A percentile compares a stretch with the other conserved stretches of the same genome.
Evolutionary conservation across 768 basidiomycete genomes (phyloP).

Genomic region (Lentinula edodes): DNA sequence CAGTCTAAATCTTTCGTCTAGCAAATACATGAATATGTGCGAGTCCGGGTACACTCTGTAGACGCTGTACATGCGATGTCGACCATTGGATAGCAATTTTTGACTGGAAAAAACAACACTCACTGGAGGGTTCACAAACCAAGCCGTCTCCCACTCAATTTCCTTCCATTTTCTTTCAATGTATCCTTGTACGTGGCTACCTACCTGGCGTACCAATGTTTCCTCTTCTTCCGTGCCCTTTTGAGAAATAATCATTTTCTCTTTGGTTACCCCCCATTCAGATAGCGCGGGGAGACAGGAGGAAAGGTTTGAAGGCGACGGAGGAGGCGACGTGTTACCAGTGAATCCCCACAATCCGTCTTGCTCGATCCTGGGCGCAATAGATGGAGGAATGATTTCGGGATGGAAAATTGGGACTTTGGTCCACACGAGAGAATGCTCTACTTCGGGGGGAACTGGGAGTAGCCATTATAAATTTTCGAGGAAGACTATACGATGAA

Average conservation of each 20-base stretch:
- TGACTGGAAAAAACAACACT: conserved; percentile 17
- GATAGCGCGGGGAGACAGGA: conserved; percentile 55
- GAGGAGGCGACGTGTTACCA: conserved; percentile 47
- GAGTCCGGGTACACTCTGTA: conserved; percentile 77
- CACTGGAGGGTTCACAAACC: conserved; percentile 89
- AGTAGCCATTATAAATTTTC: no score
- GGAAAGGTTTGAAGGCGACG: conserved; percentile 54
- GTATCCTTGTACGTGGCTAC: conserved; percentile 56
- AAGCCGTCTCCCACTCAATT: conserved; percentile 80
- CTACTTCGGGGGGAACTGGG: conserved; percentile 62
- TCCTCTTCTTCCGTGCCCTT: conserved; percentile 51
- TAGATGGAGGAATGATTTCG: conserved; percentile 41
- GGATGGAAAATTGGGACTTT: conserved; percentile 65
- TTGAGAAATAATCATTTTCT: conserved; percentile 49
- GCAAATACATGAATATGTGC: conserved; percentile 90
- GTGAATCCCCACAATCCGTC: conserved; percentile 86
- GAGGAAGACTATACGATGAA: not conserved
- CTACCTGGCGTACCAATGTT: conserved; percentile 41
- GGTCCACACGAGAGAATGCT: conserved; percentile 77
- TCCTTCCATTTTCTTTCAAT: conserved; percentile 65
- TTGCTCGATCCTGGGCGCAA: conserved; percentile 56
- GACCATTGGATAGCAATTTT: not conserved
- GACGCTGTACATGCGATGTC: conserved; percentile 38
- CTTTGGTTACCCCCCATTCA: conserved; percentile 67
- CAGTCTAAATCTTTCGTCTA: conserved; percentile 33